A percentile compares a stretch with the other conserved stretches of the same genome.
Evolutionary conservation across 129 eudicot species (phyloP).

Genomic region (Silybum marianum): DNA sequence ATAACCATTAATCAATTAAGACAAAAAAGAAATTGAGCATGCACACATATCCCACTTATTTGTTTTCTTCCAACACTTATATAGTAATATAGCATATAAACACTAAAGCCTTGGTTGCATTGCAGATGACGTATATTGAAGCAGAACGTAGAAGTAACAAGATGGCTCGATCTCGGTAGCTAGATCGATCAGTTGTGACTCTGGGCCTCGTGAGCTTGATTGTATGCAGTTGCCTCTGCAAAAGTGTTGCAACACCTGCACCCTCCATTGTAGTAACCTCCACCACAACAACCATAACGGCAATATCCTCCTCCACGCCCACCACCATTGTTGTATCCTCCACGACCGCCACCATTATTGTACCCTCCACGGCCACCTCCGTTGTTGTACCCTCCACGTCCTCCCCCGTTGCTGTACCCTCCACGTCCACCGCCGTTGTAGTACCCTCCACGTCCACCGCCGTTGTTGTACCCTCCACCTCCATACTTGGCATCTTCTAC

Average conservation of each 20-base stretch:
- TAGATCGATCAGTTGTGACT: slow-evolving; percentile 24
- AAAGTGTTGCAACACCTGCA: slow-evolving; percentile 33
- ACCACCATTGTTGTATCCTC: background rate
- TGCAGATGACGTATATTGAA: background rate
- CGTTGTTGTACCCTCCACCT: too few species aligned
- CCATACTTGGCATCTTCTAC: background rate
- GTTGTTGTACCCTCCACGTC: background rate
- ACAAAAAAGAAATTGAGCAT: background rate
- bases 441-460: background rate
- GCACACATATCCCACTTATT: background rate
- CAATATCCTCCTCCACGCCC: slow-evolving; percentile 18
- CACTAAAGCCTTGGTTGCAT: background rate
- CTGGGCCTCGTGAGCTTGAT: slow-evolving; percentile 29
- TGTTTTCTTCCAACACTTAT: background rate
- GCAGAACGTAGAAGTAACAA: background rate
- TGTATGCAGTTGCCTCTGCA: slow-evolving; percentile 30
- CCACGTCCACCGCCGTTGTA: background rate
- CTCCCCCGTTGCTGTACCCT: background rate
- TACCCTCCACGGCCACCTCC: background rate
- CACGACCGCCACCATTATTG: background rate
- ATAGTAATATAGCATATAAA: background rate
- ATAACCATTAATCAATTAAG: background rate
- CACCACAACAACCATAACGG: slow-evolving; percentile 28
- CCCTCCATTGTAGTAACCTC: slow-evolving; percentile 28
- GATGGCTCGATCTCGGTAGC: slow-evolving; percentile 3